phyloP scores from a whole-genome alignment of 305 asterid species.

The Coffea humblotiana region DNA sequence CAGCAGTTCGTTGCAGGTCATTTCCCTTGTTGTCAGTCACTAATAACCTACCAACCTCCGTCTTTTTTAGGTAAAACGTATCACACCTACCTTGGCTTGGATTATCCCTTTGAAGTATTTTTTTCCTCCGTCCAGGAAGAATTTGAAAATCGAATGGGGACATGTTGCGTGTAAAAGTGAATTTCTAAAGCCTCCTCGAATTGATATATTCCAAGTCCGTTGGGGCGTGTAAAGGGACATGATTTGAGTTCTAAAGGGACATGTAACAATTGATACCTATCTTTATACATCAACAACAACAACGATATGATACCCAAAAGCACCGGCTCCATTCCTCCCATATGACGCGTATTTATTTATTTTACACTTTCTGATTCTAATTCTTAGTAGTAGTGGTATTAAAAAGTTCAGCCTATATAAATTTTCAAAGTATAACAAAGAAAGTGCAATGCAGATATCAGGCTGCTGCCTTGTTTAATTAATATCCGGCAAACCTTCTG shows the following conservation, averaged over 20 bases:
- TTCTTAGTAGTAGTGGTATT: too few relatives aligned
- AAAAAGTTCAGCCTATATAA: not conserved
- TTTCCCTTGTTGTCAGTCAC: not conserved
- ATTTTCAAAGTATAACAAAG: not conserved
- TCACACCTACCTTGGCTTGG: not conserved
- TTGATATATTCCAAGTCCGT: not conserved
- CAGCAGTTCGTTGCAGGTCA: not conserved
- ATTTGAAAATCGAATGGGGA: too few relatives aligned
- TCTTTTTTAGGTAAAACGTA: not conserved
- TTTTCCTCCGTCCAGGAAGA: too few relatives aligned
- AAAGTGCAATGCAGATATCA: not conserved
- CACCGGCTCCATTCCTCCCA: not conserved
- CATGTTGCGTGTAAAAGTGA: not conserved
- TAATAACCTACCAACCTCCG: not conserved
- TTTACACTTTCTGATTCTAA: not conserved
- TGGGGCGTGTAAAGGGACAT: not conserved
- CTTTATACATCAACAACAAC: too few relatives aligned
- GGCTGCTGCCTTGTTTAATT: too few relatives aligned
- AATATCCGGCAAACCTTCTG: too few relatives aligned
- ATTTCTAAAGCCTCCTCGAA: not conserved
- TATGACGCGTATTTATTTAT: too few relatives aligned
- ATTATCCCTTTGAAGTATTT: not conserved
- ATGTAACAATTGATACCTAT: too few relatives aligned
- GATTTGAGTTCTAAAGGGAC: not conserved
- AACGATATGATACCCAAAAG: too few relatives aligned